Evolutionary conservation across 208 protist genomes (phyloP).

Genomic region (Leishmania amazonensis): DNA sequence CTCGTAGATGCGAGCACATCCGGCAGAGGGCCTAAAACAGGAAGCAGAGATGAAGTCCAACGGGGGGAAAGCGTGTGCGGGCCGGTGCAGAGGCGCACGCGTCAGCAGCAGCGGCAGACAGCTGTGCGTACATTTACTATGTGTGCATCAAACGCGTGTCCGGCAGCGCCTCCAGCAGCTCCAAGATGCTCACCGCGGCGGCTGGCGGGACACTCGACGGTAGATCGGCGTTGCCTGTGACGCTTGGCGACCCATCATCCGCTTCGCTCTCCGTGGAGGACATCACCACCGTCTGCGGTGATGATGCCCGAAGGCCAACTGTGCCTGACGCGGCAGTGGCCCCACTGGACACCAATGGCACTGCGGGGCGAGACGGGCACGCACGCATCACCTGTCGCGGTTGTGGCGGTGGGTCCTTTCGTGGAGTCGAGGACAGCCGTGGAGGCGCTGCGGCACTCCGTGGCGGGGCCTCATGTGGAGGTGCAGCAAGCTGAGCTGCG

Average conservation of each 20-base stretch:
- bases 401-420: neutral
- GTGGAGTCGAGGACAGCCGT: neutral
- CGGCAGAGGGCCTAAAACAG: neutral
- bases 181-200: constrained; percentile 26
- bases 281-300: constrained; percentile 12
- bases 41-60: neutral
- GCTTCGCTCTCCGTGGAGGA: constrained; percentile 2
- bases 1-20: neutral
- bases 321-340: neutral
- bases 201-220: neutral
- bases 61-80: neutral
- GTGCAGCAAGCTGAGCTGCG: neutral
- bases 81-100: neutral
- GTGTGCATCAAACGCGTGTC: constrained; percentile 18
- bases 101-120: neutral
- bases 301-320: neutral
- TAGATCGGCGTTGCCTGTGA: neutral
- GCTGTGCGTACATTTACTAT: constrained; percentile 3
- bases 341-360: neutral
- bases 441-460: neutral
- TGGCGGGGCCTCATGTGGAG: neutral
- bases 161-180: constrained; percentile 34
- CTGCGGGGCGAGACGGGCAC: neutral
- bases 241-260: neutral
- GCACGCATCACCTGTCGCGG: neutral